These are phyloP conservation scores for Carex scoparia DNA, from an alignment of 176 grass and related monocot species.

Conservation along the genomic window DNA sequence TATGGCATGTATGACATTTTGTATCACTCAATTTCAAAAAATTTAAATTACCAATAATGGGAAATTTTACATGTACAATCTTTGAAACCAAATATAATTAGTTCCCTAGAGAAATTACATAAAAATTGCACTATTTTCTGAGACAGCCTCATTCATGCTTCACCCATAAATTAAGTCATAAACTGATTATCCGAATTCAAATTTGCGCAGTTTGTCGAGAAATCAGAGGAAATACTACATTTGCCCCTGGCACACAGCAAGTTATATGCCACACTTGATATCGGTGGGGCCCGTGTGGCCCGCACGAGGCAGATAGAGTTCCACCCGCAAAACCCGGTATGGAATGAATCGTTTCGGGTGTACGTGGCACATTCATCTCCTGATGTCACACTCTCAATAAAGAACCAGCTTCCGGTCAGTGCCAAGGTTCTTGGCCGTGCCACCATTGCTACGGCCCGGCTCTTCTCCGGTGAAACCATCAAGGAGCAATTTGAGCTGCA, in stretches of 20 bases:
- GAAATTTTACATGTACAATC: neutral
- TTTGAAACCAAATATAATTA: neutral
- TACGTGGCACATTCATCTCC: conserved; percentile 58
- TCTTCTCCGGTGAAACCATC: conserved; percentile 30
- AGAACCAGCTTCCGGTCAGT: conserved; percentile 51
- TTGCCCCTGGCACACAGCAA: conserved; percentile 36
- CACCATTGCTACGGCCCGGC: conserved; percentile 29
- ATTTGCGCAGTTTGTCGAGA: conserved; percentile 41
- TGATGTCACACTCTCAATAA: conserved; percentile 45
- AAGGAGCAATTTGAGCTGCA: conserved; percentile 49
- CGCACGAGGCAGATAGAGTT: conserved; percentile 61
- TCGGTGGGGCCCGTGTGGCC: conserved; percentile 60
- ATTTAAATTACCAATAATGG: neutral
- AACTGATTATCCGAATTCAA: neutral
- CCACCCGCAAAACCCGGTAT: conserved; percentile 44
- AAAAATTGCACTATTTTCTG: neutral
- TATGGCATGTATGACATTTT: neutral
- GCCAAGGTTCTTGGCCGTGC: conserved; percentile 45
- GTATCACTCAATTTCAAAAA: neutral
- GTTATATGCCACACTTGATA: conserved; percentile 62
- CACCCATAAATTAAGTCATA: neutral
- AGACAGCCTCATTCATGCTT: neutral
- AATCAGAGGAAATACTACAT: conserved; percentile 38
- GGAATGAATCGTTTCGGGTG: conserved; percentile 86
- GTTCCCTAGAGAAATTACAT: neutral